Evolutionary conservation across 176 grass and related monocot genomes (phyloP), one percentile per base, ranked within the genome.

Genomic region (Oryza meyeriana): DNA sequence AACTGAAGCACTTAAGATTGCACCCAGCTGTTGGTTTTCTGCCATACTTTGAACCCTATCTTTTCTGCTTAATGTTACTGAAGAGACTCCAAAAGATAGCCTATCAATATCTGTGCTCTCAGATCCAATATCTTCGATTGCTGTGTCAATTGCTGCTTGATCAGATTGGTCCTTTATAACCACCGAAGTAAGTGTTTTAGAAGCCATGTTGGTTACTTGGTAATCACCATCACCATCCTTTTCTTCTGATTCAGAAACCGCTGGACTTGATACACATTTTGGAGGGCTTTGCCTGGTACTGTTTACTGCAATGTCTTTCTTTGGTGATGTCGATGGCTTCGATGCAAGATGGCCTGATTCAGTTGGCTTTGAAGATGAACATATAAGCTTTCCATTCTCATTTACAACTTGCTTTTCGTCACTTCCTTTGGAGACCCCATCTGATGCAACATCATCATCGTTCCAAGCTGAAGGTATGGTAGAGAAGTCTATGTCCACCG

Each of bases 381-480:
- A 44, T 67, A 50, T 39, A 63, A 80, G 45, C 29, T 76, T 73
- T 4, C 18, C 86, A 85, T 75, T 85, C 25, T 40, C 83, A 84
- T 81, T 69, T 24, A 22, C 73, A 64, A 71, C 69, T 79, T 85
- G 76, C 47, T 72, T 81, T 77, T 90, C 82, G 26, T 79, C 85
- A 39, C 64, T 77, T 48, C 68, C 86, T 89, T 91, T 87, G 22
- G 87, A 88, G 9, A 66, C 71, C 28, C 57, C 73, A 36, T 85
- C 81, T 82, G 81, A 87, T 75, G 67, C 59, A 45, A 76, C 80
- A 72, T 87, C 82, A 71, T 93, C 93, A 29, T 93, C 87, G 62
- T 93, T 93, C 96, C 96, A 98, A 71, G 96, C 89, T 67, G 96
- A 95, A 73, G 87, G 88, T 85, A 85, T 86, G 34, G 82, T 85